These are phyloP conservation scores for Fusarium irregulare DNA, from an alignment of 2,329 filamentous ascomycete species.

Conservation along the genomic window DNA sequence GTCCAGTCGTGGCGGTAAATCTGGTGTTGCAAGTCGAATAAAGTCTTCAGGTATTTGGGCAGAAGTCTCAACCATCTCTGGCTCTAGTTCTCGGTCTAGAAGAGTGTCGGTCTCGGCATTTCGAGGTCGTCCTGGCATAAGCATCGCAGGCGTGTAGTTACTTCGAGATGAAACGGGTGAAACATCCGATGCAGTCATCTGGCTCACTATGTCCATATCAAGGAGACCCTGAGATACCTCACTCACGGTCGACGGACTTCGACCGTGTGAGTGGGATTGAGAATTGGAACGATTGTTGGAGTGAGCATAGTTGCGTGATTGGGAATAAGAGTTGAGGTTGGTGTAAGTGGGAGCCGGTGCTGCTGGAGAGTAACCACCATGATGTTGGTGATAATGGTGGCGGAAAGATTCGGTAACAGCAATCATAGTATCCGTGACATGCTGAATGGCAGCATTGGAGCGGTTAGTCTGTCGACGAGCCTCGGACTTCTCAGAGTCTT, in stretches of 20 bases:
- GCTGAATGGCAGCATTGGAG: conserved; percentile 33
- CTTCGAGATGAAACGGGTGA: conserved; percentile 31
- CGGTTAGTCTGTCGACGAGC: conserved; percentile 29
- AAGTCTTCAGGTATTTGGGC: conserved; percentile 31
- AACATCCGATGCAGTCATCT: conserved; percentile 37
- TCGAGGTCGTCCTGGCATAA: conserved; percentile 11
- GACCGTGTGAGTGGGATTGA: conserved; percentile 16
- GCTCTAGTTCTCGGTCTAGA: conserved; percentile 25
- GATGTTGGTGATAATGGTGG: conserved; percentile 38
- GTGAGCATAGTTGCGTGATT: not conserved
- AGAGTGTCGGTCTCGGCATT: conserved; percentile 36
- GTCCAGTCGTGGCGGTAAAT: conserved; percentile 41
- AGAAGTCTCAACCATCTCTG: conserved; percentile 23
- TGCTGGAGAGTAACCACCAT: conserved; percentile 30
- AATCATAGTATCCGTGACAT: conserved; percentile 43
- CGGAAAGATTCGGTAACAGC: conserved; percentile 45
- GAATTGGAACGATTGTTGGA: conserved; percentile 8
- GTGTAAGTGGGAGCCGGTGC: conserved; percentile 40
- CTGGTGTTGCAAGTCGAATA: conserved; percentile 44
- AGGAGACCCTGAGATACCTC: conserved; percentile 37
- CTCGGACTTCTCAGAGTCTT: conserved; percentile 42
- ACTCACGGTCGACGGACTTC: conserved; percentile 40
- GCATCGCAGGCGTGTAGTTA: conserved; percentile 15
- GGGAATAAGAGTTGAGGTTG: conserved; percentile 11
- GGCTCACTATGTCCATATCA: conserved; percentile 31